Percentiles rank a stretch among this genome's conserved stretches.
Evolutionary conservation across 352 stramenopile genomes (phyloP).

Genomic region (Phytophthora crassamura): DNA sequence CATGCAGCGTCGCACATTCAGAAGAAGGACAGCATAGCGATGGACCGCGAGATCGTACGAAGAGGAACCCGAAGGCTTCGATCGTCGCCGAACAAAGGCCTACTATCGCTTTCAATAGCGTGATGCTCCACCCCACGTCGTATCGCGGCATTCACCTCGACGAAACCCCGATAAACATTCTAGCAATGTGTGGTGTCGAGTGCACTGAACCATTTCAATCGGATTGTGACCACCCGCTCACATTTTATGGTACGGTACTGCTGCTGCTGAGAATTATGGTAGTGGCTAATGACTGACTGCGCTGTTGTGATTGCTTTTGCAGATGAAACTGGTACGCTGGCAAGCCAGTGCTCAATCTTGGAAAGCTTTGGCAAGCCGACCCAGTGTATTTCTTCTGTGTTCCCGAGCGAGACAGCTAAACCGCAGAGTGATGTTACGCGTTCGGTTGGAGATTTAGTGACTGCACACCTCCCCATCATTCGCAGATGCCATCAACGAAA

Average conservation of each 20-base stretch:
- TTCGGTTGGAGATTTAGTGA: slow-evolving; percentile 36
- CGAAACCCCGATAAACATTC: slow-evolving; percentile 30
- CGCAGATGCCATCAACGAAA: slow-evolving; percentile 37
- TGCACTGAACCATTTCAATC: slow-evolving; percentile 25
- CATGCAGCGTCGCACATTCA: slow-evolving; percentile 4
- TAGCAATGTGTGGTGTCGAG: slow-evolving; percentile 2
- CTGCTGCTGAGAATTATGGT: neutral
- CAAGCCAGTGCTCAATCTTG: slow-evolving; percentile 36
- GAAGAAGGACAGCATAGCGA: slow-evolving; percentile 8
- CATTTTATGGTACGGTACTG: slow-evolving; percentile 4
- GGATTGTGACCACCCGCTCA: slow-evolving; percentile 32
- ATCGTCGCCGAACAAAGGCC: neutral
- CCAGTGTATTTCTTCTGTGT: slow-evolving; percentile 43
- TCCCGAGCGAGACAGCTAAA: slow-evolving; percentile 21
- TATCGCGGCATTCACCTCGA: slow-evolving; percentile 37
- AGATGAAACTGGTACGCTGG: slow-evolving; percentile 40
- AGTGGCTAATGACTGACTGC: slow-evolving; percentile 5
- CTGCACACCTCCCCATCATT: slow-evolving; percentile 36
- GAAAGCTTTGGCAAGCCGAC: slow-evolving; percentile 45
- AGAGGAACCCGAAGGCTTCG: slow-evolving; percentile 2
- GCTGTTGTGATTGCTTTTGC: slow-evolving; percentile 13
- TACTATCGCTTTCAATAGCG: neutral
- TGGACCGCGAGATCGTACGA: neutral
- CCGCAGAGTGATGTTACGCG: slow-evolving; percentile 38
- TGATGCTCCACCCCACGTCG: slow-evolving; percentile 38